Evolutionary conservation across 2,329 filamentous ascomycete genomes (phyloP), one percentile per base, ranked within the genome.

Genomic region (Chaetomiaceae sp.): DNA sequence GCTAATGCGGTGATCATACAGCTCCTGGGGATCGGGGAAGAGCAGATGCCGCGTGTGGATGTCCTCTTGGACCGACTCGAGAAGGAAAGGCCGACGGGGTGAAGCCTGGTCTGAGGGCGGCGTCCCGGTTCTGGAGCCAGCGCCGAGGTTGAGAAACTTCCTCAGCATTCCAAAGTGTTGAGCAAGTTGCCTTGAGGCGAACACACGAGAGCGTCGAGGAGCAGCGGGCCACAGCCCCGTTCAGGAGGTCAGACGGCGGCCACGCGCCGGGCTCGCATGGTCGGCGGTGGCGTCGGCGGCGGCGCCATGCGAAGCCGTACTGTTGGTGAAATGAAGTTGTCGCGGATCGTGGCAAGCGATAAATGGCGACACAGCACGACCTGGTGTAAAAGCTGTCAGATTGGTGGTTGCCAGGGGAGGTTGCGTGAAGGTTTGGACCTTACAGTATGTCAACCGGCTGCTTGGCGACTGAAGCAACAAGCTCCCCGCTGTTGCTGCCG

Each of bases 61-160:
- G 62, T 88, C 85, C 68, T 88, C 85, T 57, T 86, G 81, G 33
- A 86, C 81, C 7, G 83, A 87, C 59, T 87, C 83, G 44, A 85
- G 80, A 4, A 77, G 68, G 47, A 74, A 68, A 36, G 74, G 71
- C 53, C 71, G 73, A 43, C 61, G 59, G 12, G 61, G 59, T 12
- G 59, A 20, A 46, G 66, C 62, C 55, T 73, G 69, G 46, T 71
- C 61, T 49, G 71, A 71, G 40, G 67, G 65, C 59, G 67, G 61
- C 29, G 67, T 61, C 42, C 69, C 68, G 60, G 70, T 68, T 51
- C 68, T 67, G 58, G 73, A 70, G 61, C 76, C 75, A 51, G 77
- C 72, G 59, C 78, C 79, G 55, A 82, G 71, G 67, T 79, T 82
- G 66, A 86, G 80, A 53, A 86, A 76, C 67, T 83, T 83, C 58